Evolutionary conservation across 176 grass and related monocot genomes (phyloP).

Genomic region (Neostapfia colusana): DNA sequence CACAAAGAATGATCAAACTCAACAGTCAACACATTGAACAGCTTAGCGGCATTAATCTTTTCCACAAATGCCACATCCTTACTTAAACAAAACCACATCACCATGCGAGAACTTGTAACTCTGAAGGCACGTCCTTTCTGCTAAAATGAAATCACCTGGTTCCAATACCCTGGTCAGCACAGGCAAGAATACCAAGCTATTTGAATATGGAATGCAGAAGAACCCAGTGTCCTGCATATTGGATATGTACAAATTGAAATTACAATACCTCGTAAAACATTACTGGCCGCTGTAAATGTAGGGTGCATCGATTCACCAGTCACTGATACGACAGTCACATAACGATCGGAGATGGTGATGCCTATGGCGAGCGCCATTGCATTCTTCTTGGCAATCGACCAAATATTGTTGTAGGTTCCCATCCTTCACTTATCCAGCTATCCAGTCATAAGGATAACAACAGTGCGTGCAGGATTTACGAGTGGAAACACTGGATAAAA

Average conservation of each 20-base stretch:
- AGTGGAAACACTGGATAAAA: background rate
- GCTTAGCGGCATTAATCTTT: background rate
- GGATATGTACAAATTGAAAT: constrained; percentile 32
- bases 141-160: constrained; percentile 63
- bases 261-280: constrained; percentile 41
- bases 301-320: constrained; percentile 81
- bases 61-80: background rate
- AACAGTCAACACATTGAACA: background rate
- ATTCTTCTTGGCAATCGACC: constrained; percentile 48
- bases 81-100: constrained; percentile 80
- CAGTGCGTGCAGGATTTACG: background rate
- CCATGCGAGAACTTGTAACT: constrained; percentile 78
- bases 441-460: background rate
- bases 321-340: constrained; percentile 27
- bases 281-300: constrained; percentile 53
- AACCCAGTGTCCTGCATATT: background rate
- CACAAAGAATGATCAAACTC: background rate
- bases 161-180: constrained; percentile 52
- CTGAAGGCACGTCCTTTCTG: constrained; percentile 56
- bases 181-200: background rate
- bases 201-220: constrained; percentile 8
- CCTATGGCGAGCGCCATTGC: constrained; percentile 35
- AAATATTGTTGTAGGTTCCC: constrained; percentile 37
- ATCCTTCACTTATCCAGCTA: constrained; percentile 38
- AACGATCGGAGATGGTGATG: constrained; percentile 65